These are phyloP conservation scores for Anacardium occidentale DNA, from an alignment of 345 rosid species.

Conservation along the genomic window DNA sequence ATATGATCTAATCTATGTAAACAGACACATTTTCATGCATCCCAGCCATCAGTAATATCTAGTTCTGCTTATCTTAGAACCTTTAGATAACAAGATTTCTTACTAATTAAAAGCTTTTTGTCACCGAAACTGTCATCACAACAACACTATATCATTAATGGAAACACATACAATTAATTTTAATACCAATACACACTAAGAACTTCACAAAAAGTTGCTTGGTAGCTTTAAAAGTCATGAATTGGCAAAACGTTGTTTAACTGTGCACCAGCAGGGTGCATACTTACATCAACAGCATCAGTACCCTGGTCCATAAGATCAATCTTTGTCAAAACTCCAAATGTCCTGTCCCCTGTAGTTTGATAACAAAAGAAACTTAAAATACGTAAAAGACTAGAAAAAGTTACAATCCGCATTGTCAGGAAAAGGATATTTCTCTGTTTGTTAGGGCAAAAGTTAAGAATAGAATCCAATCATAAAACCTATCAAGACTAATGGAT, in stretches of 20 bases:
- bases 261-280: constrained; percentile 8
- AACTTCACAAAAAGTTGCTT: neutral
- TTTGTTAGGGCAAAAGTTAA: neutral
- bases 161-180: neutral
- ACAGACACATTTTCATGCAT: neutral
- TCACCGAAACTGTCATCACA: neutral
- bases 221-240: neutral
- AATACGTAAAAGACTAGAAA: neutral
- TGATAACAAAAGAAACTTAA: constrained; percentile 21
- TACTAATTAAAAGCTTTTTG: neutral
- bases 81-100: neutral
- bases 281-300: constrained; percentile 90
- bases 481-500: neutral
- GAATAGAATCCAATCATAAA: neutral
- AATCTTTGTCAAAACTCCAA: constrained; percentile 88
- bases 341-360: constrained; percentile 78
- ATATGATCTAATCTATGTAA: neutral
- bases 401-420: neutral
- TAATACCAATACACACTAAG: neutral
- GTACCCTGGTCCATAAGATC: constrained; percentile 98
- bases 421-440: neutral
- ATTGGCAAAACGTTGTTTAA: constrained; percentile 7
- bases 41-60: neutral
- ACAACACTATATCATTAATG: neutral
- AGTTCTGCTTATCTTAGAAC: neutral